Base-by-base conservation (phyloP, 305 asterid species). In the Solanum chacoense region DNA sequence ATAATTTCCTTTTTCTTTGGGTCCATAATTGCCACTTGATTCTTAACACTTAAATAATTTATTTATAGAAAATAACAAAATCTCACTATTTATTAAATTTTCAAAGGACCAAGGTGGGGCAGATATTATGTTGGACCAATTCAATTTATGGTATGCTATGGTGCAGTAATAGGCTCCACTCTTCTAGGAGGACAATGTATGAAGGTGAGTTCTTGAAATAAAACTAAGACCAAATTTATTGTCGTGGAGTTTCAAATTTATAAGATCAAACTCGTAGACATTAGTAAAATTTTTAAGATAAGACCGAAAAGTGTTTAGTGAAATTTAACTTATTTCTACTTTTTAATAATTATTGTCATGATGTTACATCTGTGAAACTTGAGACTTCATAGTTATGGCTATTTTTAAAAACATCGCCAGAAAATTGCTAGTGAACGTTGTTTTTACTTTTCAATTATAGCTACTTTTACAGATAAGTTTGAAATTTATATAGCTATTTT, bases 161-260 rank as follows among this genome's bases (percentile, higher is more conserved):
- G 99, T 88, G 98, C 96, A n/a, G 99, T 97, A 0, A 95, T 96
- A 36, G 99, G 94, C 7, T 92, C 87, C 59, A 96, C 95, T 81
- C 98, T 97, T 29, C 84, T 97, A 88, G 99, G 98, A 74, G 99
- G 99, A 35, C 98, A 97, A 37, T 97, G 99, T 93, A 89, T 96
- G 89, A 97, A 97, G 98, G 98, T 95, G 24, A 28, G 79, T 88
- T 45, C 34, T 42, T 22, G 6, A 67, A 67, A 67, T 67, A 67
- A 67, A 67, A 67, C 16, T 24, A 24, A 24, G 73, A 10, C 0
- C 16, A 65, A 63, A 16, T 50, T 50, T 50, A 50, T 50, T 50
- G 0, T 50, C 65, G 10, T 18, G n/a, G 72, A 73, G 13, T 31
- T 16, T 73, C 7, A 73, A 73, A 74, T 74, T 32, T 3, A 74